phyloP scores from a whole-genome alignment of 2,329 filamentous ascomycete genomes.

The Bretziella fagacearum region DNA sequence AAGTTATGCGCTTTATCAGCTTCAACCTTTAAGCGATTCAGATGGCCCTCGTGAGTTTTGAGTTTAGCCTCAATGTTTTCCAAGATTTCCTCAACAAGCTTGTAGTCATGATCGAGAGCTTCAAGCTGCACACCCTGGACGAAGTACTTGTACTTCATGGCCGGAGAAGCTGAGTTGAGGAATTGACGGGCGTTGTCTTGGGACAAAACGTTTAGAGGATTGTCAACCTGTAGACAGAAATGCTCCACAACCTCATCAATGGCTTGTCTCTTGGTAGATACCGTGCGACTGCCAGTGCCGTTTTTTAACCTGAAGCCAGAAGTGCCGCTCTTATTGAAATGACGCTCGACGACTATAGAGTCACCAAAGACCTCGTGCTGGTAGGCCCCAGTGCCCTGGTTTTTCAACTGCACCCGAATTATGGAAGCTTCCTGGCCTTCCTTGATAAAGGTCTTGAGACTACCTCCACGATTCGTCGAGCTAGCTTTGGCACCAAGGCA shows the following conservation, averaged over 20 bases:
- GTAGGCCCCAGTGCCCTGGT: slow-evolving; percentile 70
- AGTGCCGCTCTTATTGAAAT: slow-evolving; percentile 58
- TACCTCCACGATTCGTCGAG: slow-evolving; percentile 79
- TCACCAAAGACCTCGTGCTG: slow-evolving; percentile 67
- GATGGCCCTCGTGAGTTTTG: slow-evolving; percentile 41
- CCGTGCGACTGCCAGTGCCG: slow-evolving; percentile 40
- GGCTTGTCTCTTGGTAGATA: slow-evolving; percentile 72
- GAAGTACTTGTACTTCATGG: slow-evolving; percentile 92
- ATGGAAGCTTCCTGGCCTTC: slow-evolving; percentile 62
- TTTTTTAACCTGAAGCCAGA: slow-evolving; percentile 82
- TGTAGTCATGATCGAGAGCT: slow-evolving; percentile 80
- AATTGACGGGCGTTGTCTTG: slow-evolving; percentile 93
- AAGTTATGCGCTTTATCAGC: slow-evolving; percentile 46
- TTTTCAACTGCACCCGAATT: slow-evolving; percentile 77
- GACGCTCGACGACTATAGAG: slow-evolving; percentile 76
- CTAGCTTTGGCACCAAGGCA: slow-evolving; percentile 92
- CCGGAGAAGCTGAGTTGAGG: slow-evolving; percentile 63
- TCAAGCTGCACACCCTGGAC: slow-evolving; percentile 87
- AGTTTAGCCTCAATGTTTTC: slow-evolving; percentile 54
- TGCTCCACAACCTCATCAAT: slow-evolving; percentile 88
- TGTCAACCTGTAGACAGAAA: slow-evolving; percentile 86
- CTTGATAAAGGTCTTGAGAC: slow-evolving; percentile 79
- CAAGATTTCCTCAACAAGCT: slow-evolving; percentile 60
- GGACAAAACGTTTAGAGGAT: slow-evolving; percentile 86
- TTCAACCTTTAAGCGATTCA: slow-evolving; percentile 40